Conservation (phyloP, 1,139 yeast genomes). For the Debaryomyces sp. region DNA sequence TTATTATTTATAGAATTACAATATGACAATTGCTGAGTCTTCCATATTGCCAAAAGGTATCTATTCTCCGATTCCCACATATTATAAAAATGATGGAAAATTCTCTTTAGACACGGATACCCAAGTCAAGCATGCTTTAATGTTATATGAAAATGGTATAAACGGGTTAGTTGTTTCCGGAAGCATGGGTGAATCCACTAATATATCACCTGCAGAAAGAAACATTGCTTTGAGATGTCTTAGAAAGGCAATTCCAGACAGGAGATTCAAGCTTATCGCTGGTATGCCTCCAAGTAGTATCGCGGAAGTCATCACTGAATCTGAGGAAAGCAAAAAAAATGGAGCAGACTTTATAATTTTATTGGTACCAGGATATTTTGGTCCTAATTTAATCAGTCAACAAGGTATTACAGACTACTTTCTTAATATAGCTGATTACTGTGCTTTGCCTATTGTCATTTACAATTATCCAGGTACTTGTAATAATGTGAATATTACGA, state of each 20-base stretch:
- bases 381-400: constrained; percentile 34
- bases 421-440: constrained; percentile 30
- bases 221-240: constrained; percentile 22
- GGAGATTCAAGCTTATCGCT: constrained; percentile 30
- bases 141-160: constrained; percentile 43
- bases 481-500: constrained; percentile 38
- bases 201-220: constrained; percentile 38
- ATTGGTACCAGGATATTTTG: constrained; percentile 38
- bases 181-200: constrained; percentile 47
- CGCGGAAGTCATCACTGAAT: constrained; percentile 33
- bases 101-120: constrained; percentile 44
- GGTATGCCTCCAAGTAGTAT: constrained; percentile 37
- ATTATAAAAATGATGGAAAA: constrained; percentile 41
- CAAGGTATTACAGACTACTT: constrained; percentile 39
- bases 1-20: background rate
- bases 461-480: constrained; percentile 44
- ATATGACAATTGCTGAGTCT: background rate
- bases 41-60: constrained; percentile 30
- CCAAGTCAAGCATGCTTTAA: constrained; percentile 44
- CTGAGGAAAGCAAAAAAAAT: constrained; percentile 25
- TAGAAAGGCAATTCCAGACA: constrained; percentile 29
- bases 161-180: constrained; percentile 51
- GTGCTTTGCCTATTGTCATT: constrained; percentile 35
- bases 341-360: constrained; percentile 40
- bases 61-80: constrained; percentile 53